These are phyloP conservation scores for Grosmannia clavigera DNA, from an alignment of 2,329 filamentous ascomycete genomes.

Conservation along the genomic window DNA sequence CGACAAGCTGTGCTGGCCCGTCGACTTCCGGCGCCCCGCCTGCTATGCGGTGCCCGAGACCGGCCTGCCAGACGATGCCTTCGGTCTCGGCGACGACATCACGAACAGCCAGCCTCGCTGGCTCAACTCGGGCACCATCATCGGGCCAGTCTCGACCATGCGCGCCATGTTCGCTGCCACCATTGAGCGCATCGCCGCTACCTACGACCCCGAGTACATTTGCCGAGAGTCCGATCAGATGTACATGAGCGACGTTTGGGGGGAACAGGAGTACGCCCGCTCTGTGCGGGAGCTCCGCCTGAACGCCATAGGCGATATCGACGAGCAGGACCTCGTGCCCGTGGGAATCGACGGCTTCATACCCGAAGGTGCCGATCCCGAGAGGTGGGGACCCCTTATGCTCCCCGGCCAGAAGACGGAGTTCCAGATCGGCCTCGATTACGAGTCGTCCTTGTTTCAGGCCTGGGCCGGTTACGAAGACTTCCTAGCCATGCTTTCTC, in stretches of 20 bases:
- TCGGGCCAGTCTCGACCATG: not conserved
- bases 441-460: constrained; percentile 3
- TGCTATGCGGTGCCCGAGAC: constrained; percentile 2
- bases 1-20: constrained; percentile 6
- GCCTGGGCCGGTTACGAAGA: constrained; percentile 3
- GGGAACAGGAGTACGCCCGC: constrained; percentile 6
- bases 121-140: constrained; percentile 6
- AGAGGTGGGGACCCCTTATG: not conserved
- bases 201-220: constrained; percentile 2
- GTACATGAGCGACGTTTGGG: constrained; percentile 3
- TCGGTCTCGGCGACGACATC: not conserved
- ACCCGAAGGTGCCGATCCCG: not conserved
- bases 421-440: constrained; percentile 3
- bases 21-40: constrained; percentile 1
- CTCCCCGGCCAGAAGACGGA: not conserved
- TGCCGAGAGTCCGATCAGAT: constrained; percentile 3
- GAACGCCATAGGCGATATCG: not conserved
- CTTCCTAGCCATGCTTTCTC: not conserved
- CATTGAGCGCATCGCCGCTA: not conserved
- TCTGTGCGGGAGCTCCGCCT: not conserved
- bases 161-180: constrained; percentile 1
- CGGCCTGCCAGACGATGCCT: not conserved
- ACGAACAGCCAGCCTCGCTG: not conserved
- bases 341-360: not conserved
- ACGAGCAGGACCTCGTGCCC: not conserved